phyloP scores from a whole-genome alignment of 371 early-diverging fungal species.

The Rhizomucor pusillus region DNA sequence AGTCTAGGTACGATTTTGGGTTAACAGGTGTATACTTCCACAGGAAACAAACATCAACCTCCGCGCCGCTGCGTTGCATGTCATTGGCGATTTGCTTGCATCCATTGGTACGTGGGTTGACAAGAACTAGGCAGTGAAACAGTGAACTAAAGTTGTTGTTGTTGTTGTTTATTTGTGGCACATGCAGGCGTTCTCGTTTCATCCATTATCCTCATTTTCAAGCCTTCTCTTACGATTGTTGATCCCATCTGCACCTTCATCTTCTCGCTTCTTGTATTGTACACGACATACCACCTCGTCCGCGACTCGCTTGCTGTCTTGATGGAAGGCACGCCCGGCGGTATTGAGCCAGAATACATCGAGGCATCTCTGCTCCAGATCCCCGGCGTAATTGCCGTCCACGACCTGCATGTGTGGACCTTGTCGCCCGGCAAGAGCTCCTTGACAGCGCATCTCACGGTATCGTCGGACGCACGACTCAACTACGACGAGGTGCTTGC shows the following conservation, averaged over 20 bases:
- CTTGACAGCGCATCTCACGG: slow-evolving; percentile 45
- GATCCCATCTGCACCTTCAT: slow-evolving; percentile 87
- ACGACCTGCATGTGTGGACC: slow-evolving; percentile 77
- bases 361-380: slow-evolving; percentile 51
- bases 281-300: slow-evolving; percentile 68
- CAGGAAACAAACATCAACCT: slow-evolving; percentile 69
- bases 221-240: slow-evolving; percentile 66
- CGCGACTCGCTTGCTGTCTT: slow-evolving; percentile 66
- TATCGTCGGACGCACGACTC: slow-evolving; percentile 19
- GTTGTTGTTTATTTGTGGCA: background rate
- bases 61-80: slow-evolving; percentile 76
- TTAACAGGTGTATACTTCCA: slow-evolving; percentile 11
- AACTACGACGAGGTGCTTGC: slow-evolving; percentile 53
- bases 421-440: slow-evolving; percentile 69
- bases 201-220: slow-evolving; percentile 68
- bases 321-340: slow-evolving; percentile 73
- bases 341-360: slow-evolving; percentile 64
- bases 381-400: slow-evolving; percentile 62
- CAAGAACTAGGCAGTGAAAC: background rate
- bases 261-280: slow-evolving; percentile 78
- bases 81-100: slow-evolving; percentile 83
- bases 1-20: background rate
- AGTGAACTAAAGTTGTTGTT: background rate
- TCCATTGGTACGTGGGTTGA: slow-evolving; percentile 56
- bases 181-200: slow-evolving; percentile 75